Evolutionary conservation across 495 filamentous ascomycete genomes (phyloP), one percentile per base, ranked within the genome.

Genomic region (Paragyromitra xinjiangensis): DNA sequence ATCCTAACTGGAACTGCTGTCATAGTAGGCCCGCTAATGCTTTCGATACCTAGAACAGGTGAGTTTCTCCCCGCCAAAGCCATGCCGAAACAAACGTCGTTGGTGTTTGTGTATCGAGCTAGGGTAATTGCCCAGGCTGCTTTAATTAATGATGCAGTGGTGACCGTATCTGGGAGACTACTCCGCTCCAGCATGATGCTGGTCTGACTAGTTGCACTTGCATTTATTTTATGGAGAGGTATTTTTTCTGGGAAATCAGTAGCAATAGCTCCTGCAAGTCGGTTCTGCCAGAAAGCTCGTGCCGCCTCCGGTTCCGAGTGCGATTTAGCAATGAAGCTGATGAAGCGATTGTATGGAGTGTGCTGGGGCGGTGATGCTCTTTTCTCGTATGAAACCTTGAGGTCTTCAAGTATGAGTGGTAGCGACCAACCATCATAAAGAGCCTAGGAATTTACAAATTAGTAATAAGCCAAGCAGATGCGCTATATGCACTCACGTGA

Each of bases 341-440:
- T 84, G 44, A 87, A 87, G 48, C 83, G 79, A 74, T 83, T 84
- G 79, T 86, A 87, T 19, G 84, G 81, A 22, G 84, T 83, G 53
- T 63, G 69, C 0, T 64, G 9, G 48, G 53, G 62, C 11, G 64
- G 55, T 11, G 16, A 55, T 65, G 34, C 50, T 26, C 34, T 40
- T 42, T 80, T 80, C 16, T 79, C 71, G 62, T 86, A 87, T 6
- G 83, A 82, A 9, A 80, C 75, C 67, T 86, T 86, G 42, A 91
- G 86, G 58, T 87, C 84, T 29, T 89, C 83, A 3, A 91, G 83
- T 11, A 91, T 84, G 0, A 91, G 78, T 0, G 86, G 86, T 82
- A 90, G 85, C 9, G 87, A 89, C 90, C 90, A 92, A 12, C 90
- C 90, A 61, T 93, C 91, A 72, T 92, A 93, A 58, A 73, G 70